phyloP scores from a whole-genome alignment of 129 eudicot genomes.

The Pittosporum tobira region DNA sequence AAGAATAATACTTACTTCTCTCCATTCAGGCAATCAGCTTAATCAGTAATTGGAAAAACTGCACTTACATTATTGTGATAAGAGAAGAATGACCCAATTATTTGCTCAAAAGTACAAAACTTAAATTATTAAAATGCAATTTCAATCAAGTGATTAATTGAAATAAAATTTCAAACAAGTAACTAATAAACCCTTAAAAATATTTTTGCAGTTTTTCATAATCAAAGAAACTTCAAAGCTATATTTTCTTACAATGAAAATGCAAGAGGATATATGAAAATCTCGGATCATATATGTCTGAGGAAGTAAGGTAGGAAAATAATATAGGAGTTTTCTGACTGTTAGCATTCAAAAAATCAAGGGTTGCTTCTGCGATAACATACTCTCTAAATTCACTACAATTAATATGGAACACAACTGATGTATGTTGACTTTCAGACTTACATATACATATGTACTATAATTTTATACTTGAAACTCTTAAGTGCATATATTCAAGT shows the following conservation, averaged over 20 bases:
- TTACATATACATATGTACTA: no score
- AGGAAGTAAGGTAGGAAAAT: conserved; percentile 77
- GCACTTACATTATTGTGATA: conserved; percentile 19
- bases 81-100: conserved; percentile 8
- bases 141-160: no score
- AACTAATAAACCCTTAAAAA: no score
- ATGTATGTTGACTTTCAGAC: no score
- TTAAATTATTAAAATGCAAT: no score
- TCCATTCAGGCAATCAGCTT: conserved; percentile 90
- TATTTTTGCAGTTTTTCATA: no score
- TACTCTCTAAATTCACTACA: conserved; percentile 98
- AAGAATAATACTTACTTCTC: conserved; percentile 59
- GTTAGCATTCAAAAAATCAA: conserved; percentile 62
- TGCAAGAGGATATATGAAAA: conserved; percentile 2
- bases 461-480: no score
- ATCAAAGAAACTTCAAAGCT: conserved; percentile 1
- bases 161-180: no score
- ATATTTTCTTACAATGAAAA: background rate
- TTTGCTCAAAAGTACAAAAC: no score
- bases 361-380: conserved; percentile 80
- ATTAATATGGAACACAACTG: no score
- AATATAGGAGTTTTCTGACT: conserved; percentile 44
- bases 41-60: conserved; percentile 82
- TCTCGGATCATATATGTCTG: no score
- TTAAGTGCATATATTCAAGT: no score